These are phyloP conservation scores for Apiospora sp. DNA, from an alignment of 2,329 filamentous ascomycete species.

Conservation along the genomic window DNA sequence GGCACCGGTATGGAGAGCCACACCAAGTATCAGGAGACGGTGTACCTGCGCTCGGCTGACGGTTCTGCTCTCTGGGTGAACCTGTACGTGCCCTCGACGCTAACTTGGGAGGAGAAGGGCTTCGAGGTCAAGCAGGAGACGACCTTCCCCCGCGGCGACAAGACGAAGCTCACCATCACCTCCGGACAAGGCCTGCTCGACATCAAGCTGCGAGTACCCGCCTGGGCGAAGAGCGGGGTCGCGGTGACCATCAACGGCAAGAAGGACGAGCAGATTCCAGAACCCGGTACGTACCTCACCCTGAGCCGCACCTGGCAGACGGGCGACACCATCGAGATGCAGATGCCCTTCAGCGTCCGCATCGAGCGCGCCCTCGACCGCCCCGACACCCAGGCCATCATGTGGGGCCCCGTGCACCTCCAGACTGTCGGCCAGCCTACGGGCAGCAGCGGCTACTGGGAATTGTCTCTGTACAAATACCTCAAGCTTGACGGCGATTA, in stretches of 20 bases:
- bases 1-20: constrained; percentile 45
- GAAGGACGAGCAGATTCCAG: constrained; percentile 23
- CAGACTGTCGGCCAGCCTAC: constrained; percentile 37
- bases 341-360: constrained; percentile 42
- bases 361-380: constrained; percentile 42
- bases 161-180: constrained; percentile 38
- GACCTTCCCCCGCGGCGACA: constrained; percentile 38
- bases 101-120: constrained; percentile 41
- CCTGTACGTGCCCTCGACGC: constrained; percentile 41
- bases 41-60: constrained; percentile 44
- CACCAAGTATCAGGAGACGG: constrained; percentile 45
- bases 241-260: constrained; percentile 40
- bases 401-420: constrained; percentile 43
- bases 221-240: constrained; percentile 40
- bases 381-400: constrained; percentile 43
- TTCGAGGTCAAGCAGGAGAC: constrained; percentile 42
- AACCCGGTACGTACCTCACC: constrained; percentile 41
- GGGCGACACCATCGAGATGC: constrained; percentile 41
- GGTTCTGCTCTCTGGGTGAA: constrained; percentile 43
- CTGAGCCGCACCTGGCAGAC: constrained; percentile 40
- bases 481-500: constrained; percentile 44
- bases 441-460: constrained; percentile 34
- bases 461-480: constrained; percentile 41
- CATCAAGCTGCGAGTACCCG: constrained; percentile 42
- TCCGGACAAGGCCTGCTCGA: constrained; percentile 39